Conservation (phyloP, 768 basidiomycete species). For the Lactarius hatsudake region DNA sequence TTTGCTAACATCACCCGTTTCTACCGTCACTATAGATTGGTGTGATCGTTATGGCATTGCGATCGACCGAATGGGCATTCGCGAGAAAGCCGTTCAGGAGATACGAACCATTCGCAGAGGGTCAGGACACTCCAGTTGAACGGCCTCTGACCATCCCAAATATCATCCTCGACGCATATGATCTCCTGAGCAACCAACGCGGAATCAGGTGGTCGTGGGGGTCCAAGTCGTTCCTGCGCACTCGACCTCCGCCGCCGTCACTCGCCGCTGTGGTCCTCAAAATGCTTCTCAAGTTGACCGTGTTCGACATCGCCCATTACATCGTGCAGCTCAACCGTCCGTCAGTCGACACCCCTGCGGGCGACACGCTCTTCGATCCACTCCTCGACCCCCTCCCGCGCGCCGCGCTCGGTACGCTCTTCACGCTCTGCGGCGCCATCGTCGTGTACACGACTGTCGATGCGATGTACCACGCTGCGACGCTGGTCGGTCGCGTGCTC, state of each 20-base stretch:
- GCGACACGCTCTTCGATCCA: conserved; percentile 17
- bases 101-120: neutral
- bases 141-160: conserved; percentile 1
- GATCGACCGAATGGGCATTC: conserved; percentile 20
- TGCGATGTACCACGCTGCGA: conserved; percentile 29
- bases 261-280: neutral
- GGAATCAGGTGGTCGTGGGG: conserved; percentile 27
- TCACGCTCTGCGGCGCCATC: conserved; percentile 14
- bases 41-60: neutral
- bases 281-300: neutral
- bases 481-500: conserved; percentile 31
- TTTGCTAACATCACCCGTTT: neutral
- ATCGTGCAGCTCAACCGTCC: conserved; percentile 9
- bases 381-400: conserved; percentile 1
- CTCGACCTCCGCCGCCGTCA: neutral
- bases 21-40: conserved; percentile 1
- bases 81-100: conserved; percentile 1
- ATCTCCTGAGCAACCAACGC: conserved; percentile 19
- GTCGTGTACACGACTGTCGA: conserved; percentile 22
- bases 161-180: conserved; percentile 18
- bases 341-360: neutral
- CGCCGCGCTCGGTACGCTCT: neutral
- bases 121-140: neutral
- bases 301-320: conserved; percentile 9
- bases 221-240: neutral